These are phyloP conservation scores for Eutrema yunnanense DNA, from an alignment of 345 rosid genomes.

Conservation along the genomic window DNA sequence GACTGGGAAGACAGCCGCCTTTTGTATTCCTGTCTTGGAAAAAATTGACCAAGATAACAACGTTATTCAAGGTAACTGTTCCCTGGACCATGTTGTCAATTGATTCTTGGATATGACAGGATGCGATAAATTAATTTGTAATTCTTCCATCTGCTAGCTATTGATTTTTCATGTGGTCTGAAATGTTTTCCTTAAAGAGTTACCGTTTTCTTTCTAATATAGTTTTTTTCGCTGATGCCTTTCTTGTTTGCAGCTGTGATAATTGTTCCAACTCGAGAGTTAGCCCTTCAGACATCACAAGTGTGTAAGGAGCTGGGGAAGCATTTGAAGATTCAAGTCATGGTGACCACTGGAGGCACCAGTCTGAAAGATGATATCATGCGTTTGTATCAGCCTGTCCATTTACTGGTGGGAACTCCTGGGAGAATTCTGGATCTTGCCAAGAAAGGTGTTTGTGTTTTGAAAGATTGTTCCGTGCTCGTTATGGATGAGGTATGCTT, in stretches of 20 bases:
- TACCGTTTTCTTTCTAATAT: background rate
- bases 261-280: conserved; percentile 86
- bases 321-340: conserved; percentile 82
- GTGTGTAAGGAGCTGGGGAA: conserved; percentile 94
- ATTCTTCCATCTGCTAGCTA: background rate
- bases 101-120: background rate
- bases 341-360: conserved; percentile 96
- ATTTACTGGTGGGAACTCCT: conserved; percentile 88
- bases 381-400: conserved; percentile 94
- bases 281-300: conserved; percentile 93
- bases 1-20: conserved; percentile 95
- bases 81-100: background rate
- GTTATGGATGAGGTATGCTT: conserved; percentile 82
- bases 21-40: conserved; percentile 90
- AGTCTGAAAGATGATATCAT: conserved; percentile 91
- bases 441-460: conserved; percentile 81
- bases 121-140: background rate
- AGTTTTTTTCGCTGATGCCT: background rate
- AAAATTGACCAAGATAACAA: conserved; percentile 88
- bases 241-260: conserved; percentile 57
- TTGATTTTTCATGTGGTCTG: background rate
- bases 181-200: background rate
- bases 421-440: conserved; percentile 89
- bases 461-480: conserved; percentile 84
- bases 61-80: conserved; percentile 63